These are phyloP conservation scores for Magnaporthiopsis incrustans DNA, from an alignment of 2,329 filamentous ascomycete species.

Conservation along the genomic window DNA sequence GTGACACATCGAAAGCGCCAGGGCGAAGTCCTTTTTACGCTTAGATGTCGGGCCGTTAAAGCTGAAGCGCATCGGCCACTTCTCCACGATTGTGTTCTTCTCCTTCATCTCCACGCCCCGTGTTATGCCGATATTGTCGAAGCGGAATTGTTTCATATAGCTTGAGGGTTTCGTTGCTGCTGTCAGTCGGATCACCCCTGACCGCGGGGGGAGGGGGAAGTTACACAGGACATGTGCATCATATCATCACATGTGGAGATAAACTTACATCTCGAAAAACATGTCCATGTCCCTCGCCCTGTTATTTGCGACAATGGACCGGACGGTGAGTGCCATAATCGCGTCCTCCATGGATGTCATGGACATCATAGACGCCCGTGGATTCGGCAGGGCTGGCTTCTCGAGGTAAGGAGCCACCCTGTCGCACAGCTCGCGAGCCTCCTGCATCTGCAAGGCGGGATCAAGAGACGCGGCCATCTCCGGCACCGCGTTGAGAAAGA, in stretches of 20 bases:
- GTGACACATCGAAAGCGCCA: not conserved
- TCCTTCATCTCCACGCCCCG: not conserved
- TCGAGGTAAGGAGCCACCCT: too few relatives aligned
- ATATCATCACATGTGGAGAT: too few relatives aligned
- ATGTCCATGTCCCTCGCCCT: too few relatives aligned
- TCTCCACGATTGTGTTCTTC: not conserved
- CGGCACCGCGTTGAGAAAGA: not conserved
- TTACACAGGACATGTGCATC: too few relatives aligned
- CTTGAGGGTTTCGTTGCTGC: not conserved
- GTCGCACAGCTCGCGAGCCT: too few relatives aligned
- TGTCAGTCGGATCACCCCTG: not conserved
- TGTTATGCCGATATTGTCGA: not conserved
- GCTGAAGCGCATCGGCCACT: conserved; percentile 2
- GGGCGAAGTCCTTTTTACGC: not conserved
- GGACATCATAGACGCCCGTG: too few relatives aligned
- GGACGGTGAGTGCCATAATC: too few relatives aligned
- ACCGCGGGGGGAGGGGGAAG: too few relatives aligned
- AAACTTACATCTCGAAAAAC: not conserved
- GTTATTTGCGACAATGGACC: not conserved
- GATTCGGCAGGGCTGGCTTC: too few relatives aligned
- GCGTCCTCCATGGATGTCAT: too few relatives aligned
- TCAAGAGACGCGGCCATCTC: too few relatives aligned
- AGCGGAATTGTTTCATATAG: not conserved
- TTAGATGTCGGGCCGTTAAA: not conserved
- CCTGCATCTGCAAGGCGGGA: too few relatives aligned